Evolutionary conservation across 768 basidiomycete genomes (phyloP), one percentile per base, ranked within the genome.

Genomic region (Tylopilus subfusipes): DNA sequence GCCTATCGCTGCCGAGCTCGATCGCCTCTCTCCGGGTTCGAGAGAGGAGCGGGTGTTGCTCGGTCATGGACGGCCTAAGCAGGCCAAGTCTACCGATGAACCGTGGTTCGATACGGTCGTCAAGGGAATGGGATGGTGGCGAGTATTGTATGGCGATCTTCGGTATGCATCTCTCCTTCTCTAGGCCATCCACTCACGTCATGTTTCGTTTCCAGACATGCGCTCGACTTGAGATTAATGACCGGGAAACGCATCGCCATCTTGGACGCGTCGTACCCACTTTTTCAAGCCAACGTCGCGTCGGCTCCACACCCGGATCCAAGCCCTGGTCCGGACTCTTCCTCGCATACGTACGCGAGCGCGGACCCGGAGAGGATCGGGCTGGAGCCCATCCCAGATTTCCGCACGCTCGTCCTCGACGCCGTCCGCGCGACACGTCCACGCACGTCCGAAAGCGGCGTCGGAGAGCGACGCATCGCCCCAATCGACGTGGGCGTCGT

Each of bases 41-140:
- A 50, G 64, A 73, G 54, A 56, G 19, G 68, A 72, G 24, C 52
- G 44, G 9, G n/a, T 7, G 16, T 38, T 33, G 2, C 29, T 53
- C 14, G 50, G 48, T 13, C 27, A 47, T n/a, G 61, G 54, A 29
- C 49, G 50, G 29, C 54, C 40, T 21, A 74, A 68, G 40, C 55
- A 43, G 12, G 13, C 38, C 4, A 52, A 38, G 25, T 24, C 30
- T 9, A 34, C 58, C 40, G 39, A 75, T 62, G 57, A 65, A 40
- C 61, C 59, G 4, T 69, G 65, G 59, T 74, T 90, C 21, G 85
- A 87, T 59, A 80, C 81, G n/a, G 84, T 87, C 64, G 81, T 87
- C 5, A 93, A 92, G 72, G 82, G 85, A 13, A 83, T 86, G 47
- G 87, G 86, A 3, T 93, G 91, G 90, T 93, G 86, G 71, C 76